phyloP scores from a whole-genome alignment of 441 rosid genomes.

The Croton setiger region DNA sequence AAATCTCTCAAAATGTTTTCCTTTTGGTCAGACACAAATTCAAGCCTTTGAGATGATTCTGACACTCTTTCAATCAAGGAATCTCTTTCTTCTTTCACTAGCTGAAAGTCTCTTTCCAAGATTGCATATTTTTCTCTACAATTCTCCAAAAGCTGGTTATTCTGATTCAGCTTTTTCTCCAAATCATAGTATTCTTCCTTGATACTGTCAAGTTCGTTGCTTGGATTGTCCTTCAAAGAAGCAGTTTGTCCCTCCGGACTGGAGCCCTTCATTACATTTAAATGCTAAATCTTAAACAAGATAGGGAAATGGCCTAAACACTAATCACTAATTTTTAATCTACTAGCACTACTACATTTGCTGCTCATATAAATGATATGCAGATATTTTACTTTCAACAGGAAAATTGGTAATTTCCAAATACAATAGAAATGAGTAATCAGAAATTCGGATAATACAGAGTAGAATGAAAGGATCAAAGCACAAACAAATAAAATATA shows the following conservation, averaged over 20 bases:
- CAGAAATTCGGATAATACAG: not conserved
- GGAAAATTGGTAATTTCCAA: not conserved
- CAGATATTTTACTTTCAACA: not conserved
- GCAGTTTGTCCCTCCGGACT: conserved; percentile 36
- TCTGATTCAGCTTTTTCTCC: conserved; percentile 6
- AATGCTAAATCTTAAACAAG: conserved; percentile 39
- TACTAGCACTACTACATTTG: too few relatives aligned
- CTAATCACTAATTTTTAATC: not conserved
- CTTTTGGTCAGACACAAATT: conserved; percentile 39
- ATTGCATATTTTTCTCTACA: conserved; percentile 45
- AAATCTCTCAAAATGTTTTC: conserved; percentile 58
- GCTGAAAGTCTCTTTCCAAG: conserved; percentile 54
- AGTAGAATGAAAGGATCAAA: not conserved
- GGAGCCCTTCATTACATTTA: conserved; percentile 53
- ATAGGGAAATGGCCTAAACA: conserved; percentile 19
- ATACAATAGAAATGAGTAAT: not conserved
- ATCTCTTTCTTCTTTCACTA: conserved; percentile 59
- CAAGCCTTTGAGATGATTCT: conserved; percentile 44
- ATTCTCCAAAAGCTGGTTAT: conserved; percentile 43
- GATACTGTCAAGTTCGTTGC: conserved; percentile 43
- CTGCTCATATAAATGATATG: not conserved
- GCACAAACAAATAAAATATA: not conserved
- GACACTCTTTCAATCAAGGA: conserved; percentile 35
- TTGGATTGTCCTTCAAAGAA: conserved; percentile 37
- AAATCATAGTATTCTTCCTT: conserved; percentile 37